These are phyloP conservation scores for Phaeotremella fagi DNA, from an alignment of 768 basidiomycete genomes.

Conservation along the genomic window DNA sequence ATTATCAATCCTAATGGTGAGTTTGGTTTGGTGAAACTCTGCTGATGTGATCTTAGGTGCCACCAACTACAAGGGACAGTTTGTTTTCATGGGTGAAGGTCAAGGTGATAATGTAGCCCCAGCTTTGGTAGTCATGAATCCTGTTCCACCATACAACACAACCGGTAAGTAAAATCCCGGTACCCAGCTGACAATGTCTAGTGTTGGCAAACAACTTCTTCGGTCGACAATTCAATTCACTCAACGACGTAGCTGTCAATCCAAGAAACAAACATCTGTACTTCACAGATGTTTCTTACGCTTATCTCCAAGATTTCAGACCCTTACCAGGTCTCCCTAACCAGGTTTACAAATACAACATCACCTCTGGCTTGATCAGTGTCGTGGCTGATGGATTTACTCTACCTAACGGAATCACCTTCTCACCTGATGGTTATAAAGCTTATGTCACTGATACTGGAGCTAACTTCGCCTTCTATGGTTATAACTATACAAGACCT, in stretches of 20 bases:
- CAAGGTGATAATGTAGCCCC: conserved; percentile 59
- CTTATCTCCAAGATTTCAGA: conserved; percentile 62
- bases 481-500: conserved; percentile 53
- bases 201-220: conserved; percentile 68
- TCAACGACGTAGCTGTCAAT: conserved; percentile 73
- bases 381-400: conserved; percentile 74
- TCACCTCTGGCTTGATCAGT: conserved; percentile 59
- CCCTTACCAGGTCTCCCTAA: conserved; percentile 62
- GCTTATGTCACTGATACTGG: conserved; percentile 57
- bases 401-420: conserved; percentile 68
- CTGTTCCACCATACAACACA: conserved; percentile 59
- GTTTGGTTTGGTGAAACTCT: conserved; percentile 55
- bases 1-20: conserved; percentile 52
- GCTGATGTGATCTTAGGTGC: conserved; percentile 60
- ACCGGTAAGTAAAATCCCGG: conserved; percentile 48
- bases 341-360: conserved; percentile 74
- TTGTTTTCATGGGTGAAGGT: conserved; percentile 64
- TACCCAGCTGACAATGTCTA: conserved; percentile 31
- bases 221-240: conserved; percentile 73
- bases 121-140: conserved; percentile 63
- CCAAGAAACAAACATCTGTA: conserved; percentile 63
- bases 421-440: conserved; percentile 59
- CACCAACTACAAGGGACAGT: conserved; percentile 57
- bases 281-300: conserved; percentile 69
- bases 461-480: conserved; percentile 23